phyloP scores from a whole-genome alignment of 1,139 yeast genomes.

The Blastobotrys persicus region DNA sequence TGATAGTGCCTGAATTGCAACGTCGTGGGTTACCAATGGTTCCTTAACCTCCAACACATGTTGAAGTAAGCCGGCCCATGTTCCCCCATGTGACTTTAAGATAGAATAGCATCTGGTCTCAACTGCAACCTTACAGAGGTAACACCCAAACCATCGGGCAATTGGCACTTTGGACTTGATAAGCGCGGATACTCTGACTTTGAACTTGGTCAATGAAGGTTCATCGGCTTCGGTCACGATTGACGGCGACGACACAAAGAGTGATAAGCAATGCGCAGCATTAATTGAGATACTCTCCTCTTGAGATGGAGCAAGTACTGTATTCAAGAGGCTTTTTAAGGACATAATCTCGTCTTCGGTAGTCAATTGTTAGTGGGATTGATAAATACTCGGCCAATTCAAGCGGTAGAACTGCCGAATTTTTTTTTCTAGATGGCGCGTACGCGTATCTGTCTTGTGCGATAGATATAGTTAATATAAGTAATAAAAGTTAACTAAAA shows the following conservation, averaged over 20 bases:
- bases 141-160: slow-evolving; percentile 37
- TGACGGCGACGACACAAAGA: slow-evolving; percentile 21
- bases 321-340: slow-evolving; percentile 19
- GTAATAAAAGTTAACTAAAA: too few species aligned
- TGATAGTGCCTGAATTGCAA: slow-evolving; percentile 50
- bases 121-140: slow-evolving; percentile 33
- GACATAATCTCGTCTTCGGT: slow-evolving; percentile 2
- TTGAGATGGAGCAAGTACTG: slow-evolving; percentile 23
- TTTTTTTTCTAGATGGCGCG: too few species aligned
- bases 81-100: slow-evolving; percentile 50
- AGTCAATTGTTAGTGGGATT: too few species aligned
- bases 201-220: slow-evolving; percentile 35
- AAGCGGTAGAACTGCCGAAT: too few species aligned
- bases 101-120: slow-evolving; percentile 31
- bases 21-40: slow-evolving; percentile 45
- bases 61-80: slow-evolving; percentile 54
- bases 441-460: too few species aligned
- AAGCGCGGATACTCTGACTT: slow-evolving; percentile 39
- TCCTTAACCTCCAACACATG: slow-evolving; percentile 56
- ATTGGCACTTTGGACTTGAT: slow-evolving; percentile 34
- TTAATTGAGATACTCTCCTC: slow-evolving; percentile 21
- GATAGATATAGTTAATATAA: too few species aligned
- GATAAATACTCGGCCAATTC: too few species aligned
- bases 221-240: slow-evolving; percentile 27
- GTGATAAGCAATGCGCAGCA: slow-evolving; percentile 21